Percentiles rank a stretch among this genome's conserved stretches.
These are phyloP conservation scores for Typha latifolia DNA, from an alignment of 176 grass and related monocot species.

Conservation along the genomic window DNA sequence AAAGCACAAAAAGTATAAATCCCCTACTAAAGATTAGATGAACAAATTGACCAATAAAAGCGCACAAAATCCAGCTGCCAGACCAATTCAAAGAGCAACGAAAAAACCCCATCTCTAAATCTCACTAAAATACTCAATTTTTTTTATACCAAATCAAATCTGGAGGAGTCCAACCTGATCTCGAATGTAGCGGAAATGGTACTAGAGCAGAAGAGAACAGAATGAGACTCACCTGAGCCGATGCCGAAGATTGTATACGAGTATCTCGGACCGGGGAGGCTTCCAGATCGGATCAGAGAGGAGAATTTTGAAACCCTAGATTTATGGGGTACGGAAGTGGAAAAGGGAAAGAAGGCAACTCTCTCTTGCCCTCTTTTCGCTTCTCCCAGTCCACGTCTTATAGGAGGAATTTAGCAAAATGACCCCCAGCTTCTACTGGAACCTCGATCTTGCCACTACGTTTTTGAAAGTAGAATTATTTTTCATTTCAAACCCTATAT, in stretches of 20 bases:
- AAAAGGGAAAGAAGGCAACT: neutral
- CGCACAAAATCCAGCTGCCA: neutral
- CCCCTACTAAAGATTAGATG: neutral
- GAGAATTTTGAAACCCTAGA: neutral
- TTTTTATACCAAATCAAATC: neutral
- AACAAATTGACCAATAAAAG: neutral
- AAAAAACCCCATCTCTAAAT: neutral
- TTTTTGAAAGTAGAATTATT: too few relatives aligned
- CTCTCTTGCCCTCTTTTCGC: neutral
- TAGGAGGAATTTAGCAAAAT: neutral
- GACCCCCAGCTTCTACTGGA: too few relatives aligned
- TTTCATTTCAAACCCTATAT: too few relatives aligned
- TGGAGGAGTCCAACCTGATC: neutral
- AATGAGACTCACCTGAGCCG: neutral
- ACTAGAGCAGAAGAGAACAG: neutral
- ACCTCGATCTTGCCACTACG: too few relatives aligned
- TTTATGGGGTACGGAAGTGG: neutral
- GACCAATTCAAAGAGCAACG: neutral
- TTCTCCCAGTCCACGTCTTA: neutral
- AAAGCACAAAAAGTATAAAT: neutral
- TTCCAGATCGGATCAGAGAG: neutral
- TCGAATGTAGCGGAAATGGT: neutral
- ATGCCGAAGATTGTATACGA: too few relatives aligned
- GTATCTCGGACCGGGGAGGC: neutral
- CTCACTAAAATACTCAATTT: too few relatives aligned